phyloP scores from a whole-genome alignment of 768 basidiomycete genomes.

The Leccinum subgranulosum region DNA sequence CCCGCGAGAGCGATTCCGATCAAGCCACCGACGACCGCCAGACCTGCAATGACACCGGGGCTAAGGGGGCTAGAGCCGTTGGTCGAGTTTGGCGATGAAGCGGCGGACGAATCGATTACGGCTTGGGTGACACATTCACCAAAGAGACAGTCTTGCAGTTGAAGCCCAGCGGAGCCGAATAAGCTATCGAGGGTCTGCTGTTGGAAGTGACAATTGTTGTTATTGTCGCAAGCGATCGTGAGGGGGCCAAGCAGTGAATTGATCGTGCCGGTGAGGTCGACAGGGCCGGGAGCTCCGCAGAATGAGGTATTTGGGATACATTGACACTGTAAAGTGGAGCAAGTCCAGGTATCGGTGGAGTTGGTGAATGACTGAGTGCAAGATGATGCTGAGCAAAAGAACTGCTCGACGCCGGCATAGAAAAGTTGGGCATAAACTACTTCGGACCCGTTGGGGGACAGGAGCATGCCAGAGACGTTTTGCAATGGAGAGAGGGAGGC shows the following conservation, averaged over 20 bases:
- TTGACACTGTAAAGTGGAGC: constrained; percentile 68
- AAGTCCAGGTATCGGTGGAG: constrained; percentile 56
- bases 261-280: constrained; percentile 60
- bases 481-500: constrained; percentile 61
- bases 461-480: constrained; percentile 24
- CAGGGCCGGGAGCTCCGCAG: constrained; percentile 54
- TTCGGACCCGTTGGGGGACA: constrained; percentile 51
- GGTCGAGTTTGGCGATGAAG: constrained; percentile 28
- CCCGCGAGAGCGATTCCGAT: constrained; percentile 53
- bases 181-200: constrained; percentile 62
- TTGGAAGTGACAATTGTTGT: constrained; percentile 71
- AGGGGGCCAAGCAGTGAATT: constrained; percentile 64
- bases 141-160: constrained; percentile 69
- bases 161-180: constrained; percentile 75
- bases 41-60: constrained; percentile 85
- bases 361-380: constrained; percentile 59
- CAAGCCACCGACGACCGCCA: constrained; percentile 77
- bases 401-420: constrained; percentile 84
- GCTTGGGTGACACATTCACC: constrained; percentile 88
- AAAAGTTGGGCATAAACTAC: constrained; percentile 68
- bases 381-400: constrained; percentile 71
- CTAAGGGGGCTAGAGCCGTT: constrained; percentile 48
- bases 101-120: constrained; percentile 59
- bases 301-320: constrained; percentile 71
- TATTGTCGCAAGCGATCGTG: constrained; percentile 61